phyloP scores from a whole-genome alignment of 2,329 filamentous ascomycete species.

The Colletotrichum tropicicola region DNA sequence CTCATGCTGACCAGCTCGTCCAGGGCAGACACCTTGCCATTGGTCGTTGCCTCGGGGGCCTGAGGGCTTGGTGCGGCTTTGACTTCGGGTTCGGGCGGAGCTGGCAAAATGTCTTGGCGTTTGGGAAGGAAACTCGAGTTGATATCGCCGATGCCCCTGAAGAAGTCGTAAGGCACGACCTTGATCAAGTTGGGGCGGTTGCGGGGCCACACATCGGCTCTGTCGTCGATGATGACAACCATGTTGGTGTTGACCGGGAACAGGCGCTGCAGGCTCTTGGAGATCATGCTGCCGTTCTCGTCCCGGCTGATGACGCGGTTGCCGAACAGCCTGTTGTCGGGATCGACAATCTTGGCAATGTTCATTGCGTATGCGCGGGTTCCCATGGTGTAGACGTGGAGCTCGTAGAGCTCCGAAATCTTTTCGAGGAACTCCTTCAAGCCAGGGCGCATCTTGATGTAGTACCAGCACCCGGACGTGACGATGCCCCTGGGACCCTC shows the following conservation, averaged over 20 bases:
- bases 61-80: background rate
- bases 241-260: conserved; percentile 98
- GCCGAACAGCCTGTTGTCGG: conserved; percentile 87
- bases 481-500: conserved; percentile 77
- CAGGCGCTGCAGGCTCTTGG: conserved; percentile 88
- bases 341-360: conserved; percentile 93
- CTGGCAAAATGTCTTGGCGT: conserved; percentile 62
- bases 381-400: conserved; percentile 99
- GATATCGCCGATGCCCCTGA: conserved; percentile 97
- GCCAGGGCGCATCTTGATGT: conserved; percentile 96
- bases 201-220: conserved; percentile 92
- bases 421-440: conserved; percentile 81
- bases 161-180: conserved; percentile 96
- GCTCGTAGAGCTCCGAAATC: conserved; percentile 84
- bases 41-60: conserved; percentile 2
- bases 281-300: conserved; percentile 92
- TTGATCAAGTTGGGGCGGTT: conserved; percentile 95
- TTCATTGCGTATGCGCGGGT: conserved; percentile 94
- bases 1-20: conserved; percentile 83
- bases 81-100: background rate
- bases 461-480: conserved; percentile 84
- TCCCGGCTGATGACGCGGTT: conserved; percentile 96
- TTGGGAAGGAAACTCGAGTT: conserved; percentile 97
- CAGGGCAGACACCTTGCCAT: conserved; percentile 55
- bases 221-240: conserved; percentile 98